Evolutionary conservation across 129 eudicot genomes (phyloP), one percentile per base, ranked within the genome.

Genomic region (Centella asiatica): DNA sequence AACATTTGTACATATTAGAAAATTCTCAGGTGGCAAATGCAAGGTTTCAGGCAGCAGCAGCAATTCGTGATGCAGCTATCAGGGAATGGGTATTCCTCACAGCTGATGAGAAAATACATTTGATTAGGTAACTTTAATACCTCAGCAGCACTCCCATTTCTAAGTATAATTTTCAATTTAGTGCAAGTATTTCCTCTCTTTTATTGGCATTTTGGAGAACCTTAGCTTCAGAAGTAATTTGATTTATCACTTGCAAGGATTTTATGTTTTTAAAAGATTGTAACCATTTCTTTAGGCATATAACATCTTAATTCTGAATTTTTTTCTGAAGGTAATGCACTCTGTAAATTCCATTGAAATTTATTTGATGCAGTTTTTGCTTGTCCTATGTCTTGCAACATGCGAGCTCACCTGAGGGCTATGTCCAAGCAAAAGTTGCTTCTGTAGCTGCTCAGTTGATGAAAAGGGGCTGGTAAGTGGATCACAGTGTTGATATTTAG

Each of bases 391-490:
- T 85, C 64, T 80, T 85, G 92, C 88, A 87, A 76, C 90, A 87
- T 76, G 96, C 96, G 20, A 78, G 72, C 59, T 92, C 86, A 62
- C 86, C 75, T 0, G 99, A 87, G 79, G 96, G 96, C 45, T 92
- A 81, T 72, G 99, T 92, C 71, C 88, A 70, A 72, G 77, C 80
- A 68, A 92, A 92, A 72, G 85, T 92, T 77, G 85, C 96, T 34
- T 82, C 96, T 25, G 96, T 92, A 65, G 99, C 95, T 76, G 94
- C 95, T 80, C 99, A 92, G 56, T 82, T 92, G 80, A 57, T 92
- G 81, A 92, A 92, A 78, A 82, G 96, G 83, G 96, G 99, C 33
- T 92, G 99, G 99, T 92, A 72, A 77, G 95, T 77, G 65, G 62
- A 62, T 62, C 12, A 10, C 26, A 10, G 31, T 23, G 7, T 48